Percentiles rank a stretch among this genome's conserved stretches.
These are phyloP conservation scores for Volvariella surrecta DNA, from an alignment of 1,284 basidiomycete species.

Conservation along the genomic window DNA sequence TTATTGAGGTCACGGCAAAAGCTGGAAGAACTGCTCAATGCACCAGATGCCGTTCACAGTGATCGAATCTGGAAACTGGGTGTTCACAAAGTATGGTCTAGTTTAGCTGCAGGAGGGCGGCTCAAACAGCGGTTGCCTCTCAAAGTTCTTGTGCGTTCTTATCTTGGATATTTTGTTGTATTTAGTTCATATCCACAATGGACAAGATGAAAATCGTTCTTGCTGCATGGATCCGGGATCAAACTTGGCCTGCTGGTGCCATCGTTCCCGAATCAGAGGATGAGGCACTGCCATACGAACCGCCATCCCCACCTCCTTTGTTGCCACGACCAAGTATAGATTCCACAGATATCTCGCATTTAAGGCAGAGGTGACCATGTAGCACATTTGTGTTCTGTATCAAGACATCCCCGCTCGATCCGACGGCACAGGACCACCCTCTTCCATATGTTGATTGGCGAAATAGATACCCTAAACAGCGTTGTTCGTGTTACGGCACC, in stretches of 20 bases:
- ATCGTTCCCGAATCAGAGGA: constrained; percentile 52
- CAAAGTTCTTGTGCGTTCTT: constrained; percentile 45
- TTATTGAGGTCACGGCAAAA: constrained; percentile 27
- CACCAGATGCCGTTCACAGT: constrained; percentile 37
- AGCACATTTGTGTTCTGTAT: too few species aligned
- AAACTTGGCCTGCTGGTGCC: constrained; percentile 61
- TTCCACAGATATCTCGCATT: too few species aligned
- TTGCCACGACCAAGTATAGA: not conserved
- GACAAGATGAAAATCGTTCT: constrained; percentile 61
- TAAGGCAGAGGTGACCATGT: too few species aligned
- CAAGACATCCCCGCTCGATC: too few species aligned
- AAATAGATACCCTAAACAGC: too few species aligned
- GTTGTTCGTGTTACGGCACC: too few species aligned
- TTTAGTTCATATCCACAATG: constrained; percentile 8
- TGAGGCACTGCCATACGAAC: constrained; percentile 19
- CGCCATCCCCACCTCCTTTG: constrained; percentile 5
- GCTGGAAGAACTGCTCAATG: constrained; percentile 44
- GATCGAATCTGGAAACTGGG: constrained; percentile 50
- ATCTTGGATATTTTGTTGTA: constrained; percentile 6
- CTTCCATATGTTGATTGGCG: too few species aligned
- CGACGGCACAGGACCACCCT: too few species aligned
- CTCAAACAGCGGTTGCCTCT: constrained; percentile 55
- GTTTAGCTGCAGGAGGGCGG: constrained; percentile 44
- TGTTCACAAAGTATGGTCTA: constrained; percentile 54
- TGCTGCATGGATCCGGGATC: constrained; percentile 64